Base-by-base conservation (phyloP, 163 green algal genomes). In the Dunaliella salina region DNA sequence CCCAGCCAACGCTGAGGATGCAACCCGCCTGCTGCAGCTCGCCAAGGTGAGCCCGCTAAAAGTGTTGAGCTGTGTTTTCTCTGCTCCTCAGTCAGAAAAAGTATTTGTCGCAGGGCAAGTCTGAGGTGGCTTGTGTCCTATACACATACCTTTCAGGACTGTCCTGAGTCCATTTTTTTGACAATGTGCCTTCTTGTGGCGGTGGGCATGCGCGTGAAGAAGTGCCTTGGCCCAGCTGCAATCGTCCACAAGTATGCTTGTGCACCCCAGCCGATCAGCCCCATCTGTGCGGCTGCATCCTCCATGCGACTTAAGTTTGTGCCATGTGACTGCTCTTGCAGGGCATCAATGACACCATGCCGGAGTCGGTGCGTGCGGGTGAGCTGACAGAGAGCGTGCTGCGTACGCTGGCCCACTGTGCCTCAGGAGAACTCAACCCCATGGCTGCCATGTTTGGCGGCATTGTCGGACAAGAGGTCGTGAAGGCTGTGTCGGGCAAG, bases 361-460 rank as follows among this genome's bases (percentile, higher is more conserved):
- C 88, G 11, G 87, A 92, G 13, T 87, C 90, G 24, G 86, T 88
- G 18, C 78, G 93, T 83, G 86, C 87, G 32, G 63, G 63, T 15
- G 90, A 95, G 78, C 30, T 97, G 69, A 92, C 96, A 63, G 93
- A 94, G 57, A 84, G 82, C 5, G 83, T 99, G 45, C 83, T 98
- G 84, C 80, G 83, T 24, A 86, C 93, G 84, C 90, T 99, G 57
- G 93, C 95, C 5, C 90, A 87, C 90, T 83, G 91, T 88, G 67
- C 89, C n/a, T 83, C 50, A 30, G 95, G 90, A 0, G 91, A 97
- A 83, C 88, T 99, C 40, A 97, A 91, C 86, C 96, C 97, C 71
- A 99, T 99, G 33, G 93, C 96, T 15, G 97, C 97, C 34, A 96
- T 98, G 91, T 96, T 99, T 89, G 97, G 97, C 78, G 97, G 97